Evolutionary conservation across 805 yeast genomes (phyloP), one percentile per base, ranked within the genome.

Genomic region (Grigorovia jiainica): DNA sequence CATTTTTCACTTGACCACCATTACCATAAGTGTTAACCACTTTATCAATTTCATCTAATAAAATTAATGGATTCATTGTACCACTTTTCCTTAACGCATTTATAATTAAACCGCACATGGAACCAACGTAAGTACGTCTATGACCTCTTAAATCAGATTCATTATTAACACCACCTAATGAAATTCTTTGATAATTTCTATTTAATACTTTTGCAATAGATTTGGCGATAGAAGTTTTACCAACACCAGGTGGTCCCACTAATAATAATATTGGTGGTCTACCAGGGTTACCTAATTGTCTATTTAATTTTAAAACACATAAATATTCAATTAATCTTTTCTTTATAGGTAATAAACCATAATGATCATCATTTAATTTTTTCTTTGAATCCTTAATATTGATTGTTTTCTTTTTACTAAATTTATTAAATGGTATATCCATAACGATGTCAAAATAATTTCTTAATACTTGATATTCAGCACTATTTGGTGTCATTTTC

Each of bases 211-310:
- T 82, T 7, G 98, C 97, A 60, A 92, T 85, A 0, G 97, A 87
- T 62, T 80, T 84, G 47, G 96, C 97, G 56, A 92, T 87, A 0
- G 97, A 90, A 0, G 98, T 92, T 62, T 92, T 92, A 65, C 98
- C 98, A 18, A 95, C 97, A 68, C 98, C 98, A 2, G 98, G 98
- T 17, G 98, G 98, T 10, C 98, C 98, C 32, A 87, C 94, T 52
- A 92, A 78, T 66, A 97, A 90, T 40, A 92, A 71, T 44, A 92
- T 92, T 6, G 95, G 95, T 1, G 94, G 49, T 64, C 89, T 90
- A 57, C 98, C 97, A 57, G 87, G 94, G 30, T 87, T 92, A 45
- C 58, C 84, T 85, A 35, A 95, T 95, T 41, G 42, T 25, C 52
- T 54, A 18, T 61, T 60, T 34, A 87, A 68, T 47, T 82, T 82